Percentiles rank a stretch among this genome's conserved stretches.
phyloP scores from a whole-genome alignment of 192 early-diverging fungal species.

The Rhizophagus clarus region DNA sequence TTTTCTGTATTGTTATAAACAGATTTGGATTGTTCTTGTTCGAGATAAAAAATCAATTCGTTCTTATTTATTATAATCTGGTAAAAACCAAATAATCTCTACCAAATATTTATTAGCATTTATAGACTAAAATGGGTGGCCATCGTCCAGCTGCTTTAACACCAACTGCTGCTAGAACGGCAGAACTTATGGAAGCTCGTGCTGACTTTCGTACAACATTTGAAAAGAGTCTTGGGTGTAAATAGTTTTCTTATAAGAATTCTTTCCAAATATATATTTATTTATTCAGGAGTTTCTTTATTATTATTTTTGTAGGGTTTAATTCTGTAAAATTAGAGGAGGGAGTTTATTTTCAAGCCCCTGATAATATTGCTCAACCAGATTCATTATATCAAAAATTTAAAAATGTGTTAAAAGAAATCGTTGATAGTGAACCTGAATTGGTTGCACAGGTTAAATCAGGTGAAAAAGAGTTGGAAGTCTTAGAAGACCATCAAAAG shows the following conservation, averaged over 20 bases:
- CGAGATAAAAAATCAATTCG: too few species aligned
- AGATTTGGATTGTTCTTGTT: too few species aligned
- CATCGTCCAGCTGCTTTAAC: conserved; percentile 27
- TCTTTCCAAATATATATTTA: neutral
- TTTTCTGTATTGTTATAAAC: too few species aligned
- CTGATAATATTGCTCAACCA: conserved; percentile 13
- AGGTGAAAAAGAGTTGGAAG: conserved; percentile 27
- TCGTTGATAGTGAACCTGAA: conserved; percentile 23
- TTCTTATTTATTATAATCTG: too few species aligned
- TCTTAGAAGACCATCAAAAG: conserved; percentile 26
- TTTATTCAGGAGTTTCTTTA: neutral
- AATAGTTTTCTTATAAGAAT: neutral
- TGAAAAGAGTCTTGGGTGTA: conserved; percentile 30
- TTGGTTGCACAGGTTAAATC: conserved; percentile 23
- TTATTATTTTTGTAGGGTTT: neutral
- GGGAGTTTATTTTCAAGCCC: conserved; percentile 31
- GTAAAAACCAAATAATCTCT: too few species aligned
- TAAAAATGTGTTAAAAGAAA: conserved; percentile 20
- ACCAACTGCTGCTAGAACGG: conserved; percentile 19
- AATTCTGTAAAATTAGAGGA: conserved; percentile 31
- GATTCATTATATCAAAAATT: conserved; percentile 27
- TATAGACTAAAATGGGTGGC: conserved; percentile 1
- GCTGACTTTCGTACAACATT: conserved; percentile 22
- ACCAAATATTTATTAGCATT: too few species aligned
- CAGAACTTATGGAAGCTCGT: conserved; percentile 27